These are phyloP conservation scores for Puccinia coronata DNA, from an alignment of 1,284 basidiomycete species.

Conservation along the genomic window DNA sequence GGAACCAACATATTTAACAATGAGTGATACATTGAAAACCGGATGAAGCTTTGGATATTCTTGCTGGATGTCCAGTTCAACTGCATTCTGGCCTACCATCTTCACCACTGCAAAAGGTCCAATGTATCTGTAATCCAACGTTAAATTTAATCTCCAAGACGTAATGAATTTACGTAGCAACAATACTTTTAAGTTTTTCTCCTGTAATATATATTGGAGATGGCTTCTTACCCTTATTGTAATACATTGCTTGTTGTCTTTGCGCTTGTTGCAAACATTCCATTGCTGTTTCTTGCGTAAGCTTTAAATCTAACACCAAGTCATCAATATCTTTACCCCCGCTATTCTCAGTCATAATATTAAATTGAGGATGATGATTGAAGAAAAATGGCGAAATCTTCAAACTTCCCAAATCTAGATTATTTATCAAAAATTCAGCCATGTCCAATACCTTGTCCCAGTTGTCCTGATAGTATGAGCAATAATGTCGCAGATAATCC, in stretches of 20 bases:
- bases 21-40: too few relatives aligned
- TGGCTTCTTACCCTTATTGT: background rate
- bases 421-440: background rate
- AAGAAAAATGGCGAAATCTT: background rate
- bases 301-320: background rate
- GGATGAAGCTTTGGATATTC: too few relatives aligned
- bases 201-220: too few relatives aligned
- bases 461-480: slow-evolving; percentile 3
- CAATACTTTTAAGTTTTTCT: too few relatives aligned
- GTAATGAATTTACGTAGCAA: background rate
- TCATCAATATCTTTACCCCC: background rate
- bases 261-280: background rate
- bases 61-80: too few relatives aligned
- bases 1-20: too few relatives aligned
- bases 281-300: background rate
- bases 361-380: background rate
- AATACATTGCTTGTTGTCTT: background rate
- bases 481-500: background rate
- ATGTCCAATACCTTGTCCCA: background rate
- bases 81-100: too few relatives aligned
- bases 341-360: background rate
- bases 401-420: background rate
- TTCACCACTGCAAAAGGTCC: too few relatives aligned
- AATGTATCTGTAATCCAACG: too few relatives aligned
- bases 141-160: too few relatives aligned